These are phyloP conservation scores for Chimonanthus praecox DNA, from an alignment of 164 flowering plant genomes.

Conservation along the genomic window DNA sequence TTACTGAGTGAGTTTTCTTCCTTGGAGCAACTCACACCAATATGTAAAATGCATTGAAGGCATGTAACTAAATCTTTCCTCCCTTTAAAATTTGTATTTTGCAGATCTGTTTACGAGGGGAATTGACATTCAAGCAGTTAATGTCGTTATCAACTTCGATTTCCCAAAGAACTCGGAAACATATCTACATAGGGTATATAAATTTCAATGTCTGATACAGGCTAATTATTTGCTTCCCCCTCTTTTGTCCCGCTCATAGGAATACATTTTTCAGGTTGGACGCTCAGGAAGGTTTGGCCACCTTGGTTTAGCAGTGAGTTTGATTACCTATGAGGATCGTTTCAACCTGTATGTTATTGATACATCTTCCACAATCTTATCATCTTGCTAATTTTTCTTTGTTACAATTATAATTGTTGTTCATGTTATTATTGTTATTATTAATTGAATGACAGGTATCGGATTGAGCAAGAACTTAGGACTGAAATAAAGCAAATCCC, in stretches of 20 bases:
- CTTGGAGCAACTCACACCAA: no score
- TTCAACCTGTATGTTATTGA: conserved; percentile 65
- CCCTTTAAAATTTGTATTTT: not conserved
- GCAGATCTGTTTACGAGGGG: conserved; percentile 97
- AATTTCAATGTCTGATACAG: not conserved
- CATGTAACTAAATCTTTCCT: no score
- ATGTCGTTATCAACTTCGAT: conserved; percentile 97
- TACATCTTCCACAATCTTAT: not conserved
- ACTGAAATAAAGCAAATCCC: conserved; percentile 99
- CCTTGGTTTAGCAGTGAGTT: conserved; percentile 94
- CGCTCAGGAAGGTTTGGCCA: conserved; percentile 99
- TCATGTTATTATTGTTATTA: not conserved
- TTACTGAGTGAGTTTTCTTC: no score
- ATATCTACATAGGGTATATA: conserved; percentile 86
- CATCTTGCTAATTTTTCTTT: not conserved
- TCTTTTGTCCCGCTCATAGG: conserved; percentile 1
- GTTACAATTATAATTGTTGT: not conserved
- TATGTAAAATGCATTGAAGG: no score
- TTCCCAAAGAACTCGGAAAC: conserved; percentile 97
- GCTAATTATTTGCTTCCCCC: no score
- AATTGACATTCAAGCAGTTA: conserved; percentile 99
- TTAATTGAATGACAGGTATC: conserved; percentile 48
- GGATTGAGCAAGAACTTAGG: conserved; percentile 99
- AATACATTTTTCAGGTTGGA: conserved; percentile 63
- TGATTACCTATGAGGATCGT: conserved; percentile 98